phyloP scores from a whole-genome alignment of 805 yeast genomes.

The Suhomyces sp. region DNA sequence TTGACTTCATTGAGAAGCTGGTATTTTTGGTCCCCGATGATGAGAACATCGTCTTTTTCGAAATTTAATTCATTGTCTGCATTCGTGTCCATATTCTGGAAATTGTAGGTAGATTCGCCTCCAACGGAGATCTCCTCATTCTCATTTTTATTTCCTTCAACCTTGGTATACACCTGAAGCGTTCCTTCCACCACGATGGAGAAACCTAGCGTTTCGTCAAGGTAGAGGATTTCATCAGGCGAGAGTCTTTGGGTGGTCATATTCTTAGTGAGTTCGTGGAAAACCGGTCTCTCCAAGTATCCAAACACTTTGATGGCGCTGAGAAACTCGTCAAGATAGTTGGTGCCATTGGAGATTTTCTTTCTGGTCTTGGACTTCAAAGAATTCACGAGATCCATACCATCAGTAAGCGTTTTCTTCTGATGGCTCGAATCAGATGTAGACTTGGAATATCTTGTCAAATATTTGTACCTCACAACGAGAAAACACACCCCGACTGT shows the following conservation, averaged over 20 bases:
- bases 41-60: slow-evolving; percentile 41
- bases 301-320: slow-evolving; percentile 94
- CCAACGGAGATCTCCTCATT: background rate
- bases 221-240: slow-evolving; percentile 69
- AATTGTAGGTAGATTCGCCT: background rate
- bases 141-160: slow-evolving; percentile 16
- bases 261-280: slow-evolving; percentile 86
- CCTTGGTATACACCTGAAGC: slow-evolving; percentile 70
- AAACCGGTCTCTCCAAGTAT: slow-evolving; percentile 83
- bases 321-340: slow-evolving; percentile 84
- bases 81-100: slow-evolving; percentile 1
- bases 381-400: slow-evolving; percentile 46
- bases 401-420: slow-evolving; percentile 42
- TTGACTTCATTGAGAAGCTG: slow-evolving; percentile 79
- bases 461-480: slow-evolving; percentile 58
- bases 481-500: slow-evolving; percentile 40
- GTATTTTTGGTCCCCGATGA: slow-evolving; percentile 58
- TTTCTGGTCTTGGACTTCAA: slow-evolving; percentile 23
- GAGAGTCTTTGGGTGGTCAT: slow-evolving; percentile 86
- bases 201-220: slow-evolving; percentile 80
- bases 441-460: slow-evolving; percentile 57
- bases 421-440: slow-evolving; percentile 31
- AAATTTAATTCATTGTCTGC: slow-evolving; percentile 21
- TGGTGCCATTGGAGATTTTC: slow-evolving; percentile 41
- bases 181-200: slow-evolving; percentile 91